Evolutionary conservation across 148 eudicot genomes (phyloP), one percentile per base, ranked within the genome.

Genomic region (Rheum nobile): DNA sequence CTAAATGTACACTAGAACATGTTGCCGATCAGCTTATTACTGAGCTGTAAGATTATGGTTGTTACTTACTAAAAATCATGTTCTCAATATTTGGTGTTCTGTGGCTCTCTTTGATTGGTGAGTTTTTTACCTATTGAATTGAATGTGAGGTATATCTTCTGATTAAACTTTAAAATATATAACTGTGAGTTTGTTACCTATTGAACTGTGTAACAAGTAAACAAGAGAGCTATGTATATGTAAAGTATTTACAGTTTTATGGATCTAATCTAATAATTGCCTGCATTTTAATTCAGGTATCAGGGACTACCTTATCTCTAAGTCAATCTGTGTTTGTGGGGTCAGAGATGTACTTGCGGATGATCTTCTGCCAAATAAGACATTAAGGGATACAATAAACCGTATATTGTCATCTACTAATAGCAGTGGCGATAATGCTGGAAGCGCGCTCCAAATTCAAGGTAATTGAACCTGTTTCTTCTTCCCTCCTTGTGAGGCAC

Each of bases 361-460:
- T 80, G 85, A 91, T 81, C 93, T 95, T 73, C 73, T 91, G 50
- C 97, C 97, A 69, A 95, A 95, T 74, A 88, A 84, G 84, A 91
- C 98, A 9, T 74, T 95, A 6, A 79, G 97, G 79, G 92, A 86
- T 75, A 91, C 98, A 8, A 95, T 95, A 43, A 87, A 82, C 65
- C 87, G 93, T 22, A 87, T 88, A 39, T 59, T 95, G 78, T 97
- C 92, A 80, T 82, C 96, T 71, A 84, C 85, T 77, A 88, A 86
- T 75, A 87, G 88, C 77, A 88, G 90, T 80, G 92, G 92, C 69
- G 84, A 86, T 48, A 91, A 85, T 80, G 80, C 85, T 68, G 89
- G 93, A 57, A 87, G 97, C 78, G 87, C 85, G 43, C 75, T 76
- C 73, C 90, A 84, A 38, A 83, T 82, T 41, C 96, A 82, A 88